Evolutionary conservation across 2,329 filamentous ascomycete species (phyloP), one percentile per base, ranked within the genome.

Genomic region (Trichoderma sp.): DNA sequence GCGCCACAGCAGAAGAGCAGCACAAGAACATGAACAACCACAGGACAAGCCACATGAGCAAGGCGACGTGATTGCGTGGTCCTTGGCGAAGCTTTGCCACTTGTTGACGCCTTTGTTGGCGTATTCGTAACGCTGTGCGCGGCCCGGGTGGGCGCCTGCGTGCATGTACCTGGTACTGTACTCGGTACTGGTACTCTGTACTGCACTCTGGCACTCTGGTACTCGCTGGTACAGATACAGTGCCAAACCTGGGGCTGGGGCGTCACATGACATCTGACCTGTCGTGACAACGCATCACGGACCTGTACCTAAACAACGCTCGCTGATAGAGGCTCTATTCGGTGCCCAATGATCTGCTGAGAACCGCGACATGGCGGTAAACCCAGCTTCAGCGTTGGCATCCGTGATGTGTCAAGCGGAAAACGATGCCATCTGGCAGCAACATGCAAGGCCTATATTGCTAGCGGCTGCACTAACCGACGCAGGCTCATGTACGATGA

Each of bases 21-120:
- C 22, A 25, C 17, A 57, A 22, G 13, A 12, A 13, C 45, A 32
- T n/a, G 57, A 6, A 17, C 19, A 50, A 19, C 45, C 45, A 13
- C 45, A 25, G 19, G 45, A 15, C 45, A 25, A 48, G 22, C 45
- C 42, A 64, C 25, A 37, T 13, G 13, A 39, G 34, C 34, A 29
- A 34, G 52, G 52, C 52, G 29, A 35, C 19, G 19, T 39, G 70
- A 65, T 71, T 71, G 70, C 70, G 70, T 71, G 61, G 70, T 61
- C 64, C 64, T 63, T 63, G 35, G 9, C 9, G 45, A 48, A 59
- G 66, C 54, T 68, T 71, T 70, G 70, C 70, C 70, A 71, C 53
- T 52, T 56, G n/a, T 48, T 19, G 19, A 48, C 42, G 42, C 42
- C 19, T 48, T 39, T 34, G 17, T 27, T 34, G 63, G 54, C 64